These are phyloP conservation scores for Plantago lanceolata DNA, from an alignment of 305 asterid species.

Conservation along the genomic window DNA sequence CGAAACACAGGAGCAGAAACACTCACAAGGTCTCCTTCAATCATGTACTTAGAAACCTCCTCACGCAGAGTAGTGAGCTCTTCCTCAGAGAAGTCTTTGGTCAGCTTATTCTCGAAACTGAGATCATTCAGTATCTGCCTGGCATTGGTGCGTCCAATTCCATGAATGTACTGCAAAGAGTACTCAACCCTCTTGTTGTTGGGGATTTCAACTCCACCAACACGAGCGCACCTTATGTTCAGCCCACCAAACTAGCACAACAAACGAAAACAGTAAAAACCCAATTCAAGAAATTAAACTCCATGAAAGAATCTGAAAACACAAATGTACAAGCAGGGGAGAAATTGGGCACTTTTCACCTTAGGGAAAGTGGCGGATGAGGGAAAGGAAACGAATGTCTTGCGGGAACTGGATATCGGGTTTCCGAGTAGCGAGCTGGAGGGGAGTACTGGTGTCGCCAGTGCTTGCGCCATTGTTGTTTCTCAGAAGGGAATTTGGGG, in stretches of 20 bases:
- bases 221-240: constrained; percentile 86
- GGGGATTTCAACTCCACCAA: constrained; percentile 95
- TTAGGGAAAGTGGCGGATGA: constrained; percentile 35
- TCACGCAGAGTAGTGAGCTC: constrained; percentile 86
- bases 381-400: constrained; percentile 42
- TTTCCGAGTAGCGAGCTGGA: constrained; percentile 58
- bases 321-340: neutral
- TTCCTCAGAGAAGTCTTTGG: constrained; percentile 82
- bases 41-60: constrained; percentile 89
- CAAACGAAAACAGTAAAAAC: neutral
- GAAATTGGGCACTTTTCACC: constrained; percentile 32
- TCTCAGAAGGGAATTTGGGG: constrained; percentile 6
- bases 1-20: too few species aligned
- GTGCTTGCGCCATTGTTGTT: constrained; percentile 64
- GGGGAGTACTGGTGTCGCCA: constrained; percentile 65
- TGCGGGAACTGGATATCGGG: constrained; percentile 32
- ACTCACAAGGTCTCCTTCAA: constrained; percentile 92
- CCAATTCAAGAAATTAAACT: neutral
- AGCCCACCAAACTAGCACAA: constrained; percentile 60
- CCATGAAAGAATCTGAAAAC: neutral
- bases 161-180: constrained; percentile 88
- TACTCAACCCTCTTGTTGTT: constrained; percentile 90
- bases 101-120: constrained; percentile 63
- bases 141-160: constrained; percentile 76
- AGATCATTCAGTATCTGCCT: constrained; percentile 67